Base-by-base conservation (phyloP, 2,329 filamentous ascomycete genomes). In the Arachnomyces sp. region DNA sequence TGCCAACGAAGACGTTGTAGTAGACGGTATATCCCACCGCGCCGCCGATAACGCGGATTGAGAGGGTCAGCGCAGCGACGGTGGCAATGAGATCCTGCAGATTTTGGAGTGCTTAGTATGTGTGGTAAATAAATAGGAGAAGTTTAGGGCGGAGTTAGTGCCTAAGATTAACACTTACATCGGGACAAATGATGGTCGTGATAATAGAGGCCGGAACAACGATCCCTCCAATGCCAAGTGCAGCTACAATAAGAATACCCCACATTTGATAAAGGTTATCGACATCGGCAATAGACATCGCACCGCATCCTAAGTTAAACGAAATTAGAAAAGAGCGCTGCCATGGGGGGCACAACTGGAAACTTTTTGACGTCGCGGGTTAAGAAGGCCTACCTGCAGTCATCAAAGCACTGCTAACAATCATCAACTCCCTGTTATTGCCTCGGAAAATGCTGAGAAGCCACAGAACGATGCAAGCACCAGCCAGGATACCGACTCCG, bases 11-110 rank as follows among this genome's bases (percentile, higher is more conserved):
- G 49, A 71, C 58, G 42, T 72, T 71, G 53, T 78, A 80, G 55
- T 70, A 70, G 34, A 74, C 66, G n/a, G 72, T 71, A 54, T 79
- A 82, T 28, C 77, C 80, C 44, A 84, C 73, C 9, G 74, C 72
- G 21, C 80, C 80, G 34, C 82, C 81, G 28, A 84, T 71, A 40
- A 82, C 78, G 29, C 82, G 78, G 48, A 85, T 76, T n/a, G 78
- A 74, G 29, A 85, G 72, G 0, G 81, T 84, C 15, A 86, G 65
- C 4, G 82, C 79, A 1, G 80, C 75, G 34, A 84, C 71, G 2
- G 81, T 84, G 6, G 78, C 81, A 46, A 86, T 84, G 4, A 84
- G 68, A 40, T 84, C 65, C 63, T 65, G 25, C 9, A 39, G 30
- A 31, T 31, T 14, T 41, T n/a, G 16, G 34, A 21, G 8, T 14